phyloP scores from a whole-genome alignment of 352 stramenopile species.

The Pythium vanterpoolii region DNA sequence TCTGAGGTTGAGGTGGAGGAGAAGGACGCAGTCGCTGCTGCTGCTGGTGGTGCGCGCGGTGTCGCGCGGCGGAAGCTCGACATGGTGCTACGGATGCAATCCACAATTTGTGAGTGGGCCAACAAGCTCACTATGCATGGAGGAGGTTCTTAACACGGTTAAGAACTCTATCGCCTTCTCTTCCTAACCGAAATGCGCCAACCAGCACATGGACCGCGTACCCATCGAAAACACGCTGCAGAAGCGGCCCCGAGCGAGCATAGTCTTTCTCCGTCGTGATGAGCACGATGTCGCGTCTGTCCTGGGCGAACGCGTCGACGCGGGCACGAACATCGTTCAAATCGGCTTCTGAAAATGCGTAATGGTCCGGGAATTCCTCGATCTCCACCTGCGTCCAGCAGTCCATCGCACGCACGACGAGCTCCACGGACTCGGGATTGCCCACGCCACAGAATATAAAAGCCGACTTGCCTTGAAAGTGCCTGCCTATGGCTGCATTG shows the following conservation, averaged over 20 bases:
- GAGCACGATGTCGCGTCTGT: conserved; percentile 28
- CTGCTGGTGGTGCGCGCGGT: neutral
- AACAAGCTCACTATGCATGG: neutral
- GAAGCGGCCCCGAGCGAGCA: conserved; percentile 26
- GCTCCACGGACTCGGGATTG: conserved; percentile 55
- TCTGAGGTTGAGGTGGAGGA: neutral
- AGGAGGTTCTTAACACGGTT: conserved; percentile 22
- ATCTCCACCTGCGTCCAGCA: conserved; percentile 31
- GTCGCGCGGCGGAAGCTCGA: conserved; percentile 47
- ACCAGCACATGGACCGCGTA: conserved; percentile 15
- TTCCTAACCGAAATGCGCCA: neutral
- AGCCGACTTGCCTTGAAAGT: conserved; percentile 24
- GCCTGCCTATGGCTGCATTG: conserved; percentile 1
- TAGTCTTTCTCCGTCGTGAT: conserved; percentile 73
- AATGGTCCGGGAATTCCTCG: conserved; percentile 60
- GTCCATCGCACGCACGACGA: conserved; percentile 35
- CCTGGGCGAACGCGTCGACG: neutral
- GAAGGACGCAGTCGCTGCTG: neutral
- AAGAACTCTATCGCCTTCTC: conserved; percentile 1
- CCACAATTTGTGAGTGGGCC: neutral
- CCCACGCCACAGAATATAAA: conserved; percentile 61
- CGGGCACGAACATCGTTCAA: conserved; percentile 27
- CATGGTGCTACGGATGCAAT: conserved; percentile 21
- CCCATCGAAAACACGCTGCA: conserved; percentile 7
- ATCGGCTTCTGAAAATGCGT: conserved; percentile 42